These are phyloP conservation scores for Aspergillus pseudoterreus DNA, from an alignment of 2,329 filamentous ascomycete genomes.

Conservation along the genomic window DNA sequence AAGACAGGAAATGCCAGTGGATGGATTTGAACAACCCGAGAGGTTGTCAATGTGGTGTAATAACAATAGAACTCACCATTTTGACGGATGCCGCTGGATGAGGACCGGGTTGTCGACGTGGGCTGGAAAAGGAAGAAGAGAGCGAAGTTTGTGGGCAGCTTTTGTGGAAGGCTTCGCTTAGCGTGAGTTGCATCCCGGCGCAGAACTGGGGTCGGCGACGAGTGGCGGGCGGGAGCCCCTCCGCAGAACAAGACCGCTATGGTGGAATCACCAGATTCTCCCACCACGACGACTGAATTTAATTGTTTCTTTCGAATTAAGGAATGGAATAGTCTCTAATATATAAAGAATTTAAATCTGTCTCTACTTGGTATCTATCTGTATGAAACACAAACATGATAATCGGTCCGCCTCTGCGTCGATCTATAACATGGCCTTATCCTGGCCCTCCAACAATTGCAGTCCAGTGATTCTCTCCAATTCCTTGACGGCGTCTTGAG, in stretches of 20 bases:
- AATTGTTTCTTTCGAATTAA: not conserved
- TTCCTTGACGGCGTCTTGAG: slow-evolving; percentile 76
- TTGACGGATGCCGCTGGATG: slow-evolving; percentile 38
- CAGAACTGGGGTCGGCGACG: slow-evolving; percentile 40
- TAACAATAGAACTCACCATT: slow-evolving; percentile 41
- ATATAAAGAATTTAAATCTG: not conserved
- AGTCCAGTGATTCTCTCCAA: slow-evolving; percentile 73
- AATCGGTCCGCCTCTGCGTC: not conserved
- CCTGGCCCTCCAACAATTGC: slow-evolving; percentile 34
- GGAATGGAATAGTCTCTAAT: not conserved
- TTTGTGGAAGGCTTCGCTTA: slow-evolving; percentile 45
- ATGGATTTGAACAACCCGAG: slow-evolving; percentile 4
- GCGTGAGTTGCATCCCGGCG: slow-evolving; percentile 32
- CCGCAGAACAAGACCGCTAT: not conserved
- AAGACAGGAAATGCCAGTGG: slow-evolving; percentile 7
- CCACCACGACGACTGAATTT: not conserved
- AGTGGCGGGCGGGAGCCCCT: slow-evolving; percentile 13
- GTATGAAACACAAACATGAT: not conserved
- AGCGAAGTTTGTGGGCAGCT: slow-evolving; percentile 31
- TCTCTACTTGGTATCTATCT: slow-evolving; percentile 3
- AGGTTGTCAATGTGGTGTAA: slow-evolving; percentile 22
- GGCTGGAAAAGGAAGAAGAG: slow-evolving; percentile 26
- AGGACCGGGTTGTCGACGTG: slow-evolving; percentile 34
- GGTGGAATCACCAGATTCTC: not conserved
- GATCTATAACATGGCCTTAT: slow-evolving; percentile 34